Evolutionary conservation across 371 early-diverging fungal genomes (phyloP).

Genomic region (Apophysomyces trapeziformis): DNA sequence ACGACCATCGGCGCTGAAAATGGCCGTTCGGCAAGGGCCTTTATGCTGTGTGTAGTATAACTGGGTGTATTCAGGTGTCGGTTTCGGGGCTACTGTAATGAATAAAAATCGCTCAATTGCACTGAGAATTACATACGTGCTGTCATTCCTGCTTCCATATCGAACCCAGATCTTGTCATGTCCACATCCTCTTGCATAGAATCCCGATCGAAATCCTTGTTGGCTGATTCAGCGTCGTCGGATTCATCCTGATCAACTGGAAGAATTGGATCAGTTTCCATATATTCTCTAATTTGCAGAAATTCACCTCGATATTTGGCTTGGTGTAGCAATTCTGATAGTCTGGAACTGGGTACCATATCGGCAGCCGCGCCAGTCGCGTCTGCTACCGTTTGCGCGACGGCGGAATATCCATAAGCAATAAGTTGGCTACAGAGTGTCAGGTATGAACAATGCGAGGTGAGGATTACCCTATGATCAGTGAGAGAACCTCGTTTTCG

Average conservation of each 20-base stretch:
- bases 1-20: conserved; percentile 64
- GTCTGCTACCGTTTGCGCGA: conserved; percentile 65
- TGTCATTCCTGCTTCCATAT: conserved; percentile 32
- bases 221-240: conserved; percentile 39
- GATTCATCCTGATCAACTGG: conserved; percentile 46
- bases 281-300: background rate
- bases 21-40: conserved; percentile 53
- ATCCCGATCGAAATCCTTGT: conserved; percentile 29
- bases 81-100: conserved; percentile 25
- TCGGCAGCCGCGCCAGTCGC: conserved; percentile 56
- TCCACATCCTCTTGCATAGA: conserved; percentile 23
- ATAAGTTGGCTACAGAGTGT: conserved; percentile 57
- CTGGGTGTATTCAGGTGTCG: conserved; percentile 54
- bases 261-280: background rate
- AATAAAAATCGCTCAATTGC: conserved; percentile 5
- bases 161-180: conserved; percentile 27
- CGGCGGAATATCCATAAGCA: conserved; percentile 64
- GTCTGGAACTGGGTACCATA: conserved; percentile 56
- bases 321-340: conserved; percentile 56
- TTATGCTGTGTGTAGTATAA: conserved; percentile 63
- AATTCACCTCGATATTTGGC: conserved; percentile 54
- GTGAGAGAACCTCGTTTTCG: conserved; percentile 59
- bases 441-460: background rate
- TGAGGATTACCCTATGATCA: conserved; percentile 55
- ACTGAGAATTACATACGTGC: conserved; percentile 28